Conservation (phyloP, 495 filamentous ascomycete genomes). For the Neurospora sp. region DNA sequence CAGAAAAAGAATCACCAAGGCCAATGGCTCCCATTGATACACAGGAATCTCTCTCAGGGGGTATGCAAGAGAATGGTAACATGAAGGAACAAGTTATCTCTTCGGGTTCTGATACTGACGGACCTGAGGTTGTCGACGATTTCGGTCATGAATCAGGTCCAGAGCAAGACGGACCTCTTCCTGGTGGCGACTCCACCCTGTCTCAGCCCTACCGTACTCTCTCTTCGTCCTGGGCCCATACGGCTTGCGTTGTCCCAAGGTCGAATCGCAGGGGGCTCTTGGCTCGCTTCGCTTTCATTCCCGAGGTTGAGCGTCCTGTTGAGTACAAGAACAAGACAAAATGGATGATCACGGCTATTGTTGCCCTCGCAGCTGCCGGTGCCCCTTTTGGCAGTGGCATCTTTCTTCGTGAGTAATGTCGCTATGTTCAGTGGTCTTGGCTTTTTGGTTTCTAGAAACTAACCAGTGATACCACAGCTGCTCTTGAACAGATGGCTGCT, state of each 20-base stretch:
- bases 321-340: slow-evolving; percentile 63
- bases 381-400: slow-evolving; percentile 83
- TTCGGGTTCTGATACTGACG: background rate
- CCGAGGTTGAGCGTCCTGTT: slow-evolving; percentile 68
- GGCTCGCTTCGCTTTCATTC: slow-evolving; percentile 61
- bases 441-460: background rate
- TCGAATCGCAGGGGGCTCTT: slow-evolving; percentile 65
- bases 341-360: slow-evolving; percentile 76
- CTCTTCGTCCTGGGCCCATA: slow-evolving; percentile 28
- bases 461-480: slow-evolving; percentile 37
- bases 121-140: background rate
- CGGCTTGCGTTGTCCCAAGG: slow-evolving; percentile 49
- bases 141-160: background rate
- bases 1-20: background rate
- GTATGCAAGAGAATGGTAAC: background rate
- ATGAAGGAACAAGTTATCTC: background rate
- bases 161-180: background rate
- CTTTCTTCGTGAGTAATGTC: slow-evolving; percentile 57
- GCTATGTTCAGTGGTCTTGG: background rate
- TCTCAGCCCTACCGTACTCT: slow-evolving; percentile 17
- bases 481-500: slow-evolving; percentile 55
- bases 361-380: slow-evolving; percentile 63
- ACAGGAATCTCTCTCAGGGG: background rate
- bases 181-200: background rate
- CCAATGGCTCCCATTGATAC: background rate